A percentile compares a stretch with the other conserved stretches of the same genome.
These are phyloP conservation scores for Gracilaria vermiculophylla DNA, from an alignment of 23 red algal genomes.

Conservation along the genomic window DNA sequence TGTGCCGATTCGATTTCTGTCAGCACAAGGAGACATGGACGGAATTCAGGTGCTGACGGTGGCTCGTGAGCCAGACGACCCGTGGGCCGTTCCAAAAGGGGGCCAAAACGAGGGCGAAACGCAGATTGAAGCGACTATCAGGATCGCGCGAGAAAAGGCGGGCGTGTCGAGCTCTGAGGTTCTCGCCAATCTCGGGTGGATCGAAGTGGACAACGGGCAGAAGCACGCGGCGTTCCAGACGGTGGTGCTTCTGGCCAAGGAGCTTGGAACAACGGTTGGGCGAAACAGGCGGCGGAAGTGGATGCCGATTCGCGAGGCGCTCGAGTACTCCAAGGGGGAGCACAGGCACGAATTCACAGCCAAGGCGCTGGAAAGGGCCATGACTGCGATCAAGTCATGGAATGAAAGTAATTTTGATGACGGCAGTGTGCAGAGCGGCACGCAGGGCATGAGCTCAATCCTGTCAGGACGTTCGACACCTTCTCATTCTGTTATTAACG, in stretches of 20 bases:
- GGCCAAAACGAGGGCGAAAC: conserved; percentile 60
- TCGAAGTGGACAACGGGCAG: conserved; percentile 28
- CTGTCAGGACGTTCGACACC: not conserved
- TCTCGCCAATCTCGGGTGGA: conserved; percentile 58
- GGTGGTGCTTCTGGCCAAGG: conserved; percentile 36
- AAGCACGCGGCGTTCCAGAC: conserved; percentile 51
- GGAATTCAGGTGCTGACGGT: conserved; percentile 53
- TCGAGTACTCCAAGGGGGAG: conserved; percentile 18
- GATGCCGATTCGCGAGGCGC: conserved; percentile 49
- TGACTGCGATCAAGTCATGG: conserved; percentile 1
- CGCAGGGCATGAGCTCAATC: not conserved
- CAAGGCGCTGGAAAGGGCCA: conserved; percentile 29
- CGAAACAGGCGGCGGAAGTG: conserved; percentile 32
- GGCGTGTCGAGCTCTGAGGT: conserved; percentile 47
- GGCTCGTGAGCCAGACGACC: conserved; percentile 35
- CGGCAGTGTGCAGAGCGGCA: not conserved
- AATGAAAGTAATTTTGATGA: not conserved
- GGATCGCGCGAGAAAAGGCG: conserved; percentile 53
- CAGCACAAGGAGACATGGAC: not conserved
- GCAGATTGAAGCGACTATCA: conserved; percentile 22
- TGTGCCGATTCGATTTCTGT: conserved; percentile 43
- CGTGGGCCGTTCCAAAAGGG: conserved; percentile 62
- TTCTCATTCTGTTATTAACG: not conserved
- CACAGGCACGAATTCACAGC: conserved; percentile 26
- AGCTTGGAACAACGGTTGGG: conserved; percentile 41